Base-by-base conservation (phyloP, 371 early-diverging fungal species). In the Zopfochytrium polystomum region DNA sequence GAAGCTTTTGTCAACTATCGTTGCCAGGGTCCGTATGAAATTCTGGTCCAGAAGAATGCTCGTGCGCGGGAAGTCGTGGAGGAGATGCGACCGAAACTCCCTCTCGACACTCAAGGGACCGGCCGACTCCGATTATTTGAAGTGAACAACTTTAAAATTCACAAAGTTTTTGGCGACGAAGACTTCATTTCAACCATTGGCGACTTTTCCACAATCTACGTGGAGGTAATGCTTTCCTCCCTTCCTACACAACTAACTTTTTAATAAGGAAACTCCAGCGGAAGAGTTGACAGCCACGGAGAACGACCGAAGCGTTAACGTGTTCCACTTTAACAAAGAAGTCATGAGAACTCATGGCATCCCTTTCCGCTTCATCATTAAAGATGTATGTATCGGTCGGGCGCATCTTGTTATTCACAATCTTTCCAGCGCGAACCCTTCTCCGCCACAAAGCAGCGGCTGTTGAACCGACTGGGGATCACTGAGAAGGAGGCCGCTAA, bases 401-500 rank as follows among this genome's bases (percentile, higher is more conserved):
- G 13, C 22, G 7, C 27, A n/a, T 55, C 15, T 30, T 55, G 13
- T 52, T 30, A 11, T 35, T 23, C 25, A 30, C 23, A 33, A 18
- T 42, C 33, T n/a, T 50, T 26, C 18, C 49, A 85, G 80, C 83
- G 79, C 47, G 94, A 93, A 63, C 53, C 70, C 20, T 83, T 89
- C 53, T 57, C 67, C 6, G 83, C 83, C 7, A 87, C 88, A 23
- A 89, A 88, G 78, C 63, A 71, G 49, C 82, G 93, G 9, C 73
- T 96, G 60, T 85, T 84, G 56, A 70, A 67, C 54, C 72, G 88
- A 57, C 77, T 90, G 33, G 92, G 91, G 0, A 75, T 91, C 71
- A 77, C 69, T 56, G 93, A 95, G 62, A 93, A 92, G 77, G 96
- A 95, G 32, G 89, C 90, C 71, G 79, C 76, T 26, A 91, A 89